Conservation (phyloP, 2,329 filamentous ascomycete species). For the Colletotrichum salicis region DNA sequence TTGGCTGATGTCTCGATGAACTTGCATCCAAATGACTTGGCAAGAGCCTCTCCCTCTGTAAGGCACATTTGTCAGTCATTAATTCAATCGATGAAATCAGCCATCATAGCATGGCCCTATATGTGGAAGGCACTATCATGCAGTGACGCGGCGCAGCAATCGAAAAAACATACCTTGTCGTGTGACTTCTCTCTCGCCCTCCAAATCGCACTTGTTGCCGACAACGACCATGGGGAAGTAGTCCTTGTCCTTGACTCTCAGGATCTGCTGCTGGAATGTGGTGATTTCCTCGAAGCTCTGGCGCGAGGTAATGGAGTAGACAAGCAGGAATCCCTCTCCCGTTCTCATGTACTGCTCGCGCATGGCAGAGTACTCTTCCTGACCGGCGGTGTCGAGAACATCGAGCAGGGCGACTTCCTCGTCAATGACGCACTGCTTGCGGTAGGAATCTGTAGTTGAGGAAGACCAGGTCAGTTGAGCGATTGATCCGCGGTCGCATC, state of each 20-base stretch:
- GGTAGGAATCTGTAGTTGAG: constrained; percentile 83
- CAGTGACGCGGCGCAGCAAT: constrained; percentile 11
- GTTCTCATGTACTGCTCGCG: constrained; percentile 99
- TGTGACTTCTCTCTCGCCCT: constrained; percentile 89
- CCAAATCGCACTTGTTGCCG: constrained; percentile 99
- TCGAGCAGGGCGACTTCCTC: constrained; percentile 98
- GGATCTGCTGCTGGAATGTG: constrained; percentile 98
- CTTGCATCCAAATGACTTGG: constrained; percentile 90
- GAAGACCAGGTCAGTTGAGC: constrained; percentile 37
- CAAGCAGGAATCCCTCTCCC: constrained; percentile 95
- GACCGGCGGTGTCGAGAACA: constrained; percentile 96
- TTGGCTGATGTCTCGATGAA: constrained; percentile 99
- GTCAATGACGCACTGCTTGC: constrained; percentile 99
- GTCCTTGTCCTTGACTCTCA: constrained; percentile 99
- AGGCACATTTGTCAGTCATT: not conserved
- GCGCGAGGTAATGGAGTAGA: constrained; percentile 97
- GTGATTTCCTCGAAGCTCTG: constrained; percentile 99
- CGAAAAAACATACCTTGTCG: constrained; percentile 77
- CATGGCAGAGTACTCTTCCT: constrained; percentile 99
- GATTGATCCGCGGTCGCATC: constrained; percentile 24
- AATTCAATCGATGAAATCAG: not conserved
- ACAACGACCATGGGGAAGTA: constrained; percentile 99
- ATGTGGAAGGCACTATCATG: not conserved
- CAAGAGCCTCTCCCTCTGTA: constrained; percentile 88
- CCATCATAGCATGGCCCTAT: not conserved